Evolutionary conservation across 495 filamentous ascomycete genomes (phyloP), one percentile per base, ranked within the genome.

Genomic region (Aspergillus coremiiformis): DNA sequence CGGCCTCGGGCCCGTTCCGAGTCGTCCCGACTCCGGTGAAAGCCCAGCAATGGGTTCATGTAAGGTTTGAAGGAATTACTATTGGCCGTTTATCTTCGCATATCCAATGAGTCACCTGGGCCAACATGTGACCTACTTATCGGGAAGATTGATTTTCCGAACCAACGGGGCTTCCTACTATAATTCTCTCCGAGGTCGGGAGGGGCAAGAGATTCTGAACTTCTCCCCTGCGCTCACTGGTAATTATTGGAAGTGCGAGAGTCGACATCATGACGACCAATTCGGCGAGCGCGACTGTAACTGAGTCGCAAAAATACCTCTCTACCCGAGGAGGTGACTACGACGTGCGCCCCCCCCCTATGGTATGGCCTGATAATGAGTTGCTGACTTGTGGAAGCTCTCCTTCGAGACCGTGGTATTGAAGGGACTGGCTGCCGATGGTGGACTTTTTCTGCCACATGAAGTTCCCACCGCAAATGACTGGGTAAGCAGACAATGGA

Each of bases 351-450:
- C 24, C 39, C 21, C 14, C 35, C n/a, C 12, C 23, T 15, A 32
- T n/a, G 22, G 23, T 1, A 39, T 37, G 22, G 12, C 9, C 22
- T 37, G 47, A 8, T 24, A 29, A 37, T 20, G 35, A 37, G 15
- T 15, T 49, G 37, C 57, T 58, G 30, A 62, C 21, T 24, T 30
- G 26, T 33, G 15, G 10, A 23, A 95, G 89, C 77, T 93, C 53
- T 89, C 90, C 42, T 97, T 97, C 65, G 91, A 96, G 68, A 79
- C 84, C 21, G 89, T 89, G 32, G 91, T 96, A 23, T 71, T 97
- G 53, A 93, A 96, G 66, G 92, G 92, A 22, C 83, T 97, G 29
- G 90, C 92, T 22, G 67, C 82, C 2, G 91, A 96, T 61, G 88
- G 88, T 26, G 92, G 92, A 23, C 84, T 97, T 43, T 96, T 92